Conservation (phyloP, 2,329 filamentous ascomycete genomes). For the Cladophialophora chaetospira region DNA sequence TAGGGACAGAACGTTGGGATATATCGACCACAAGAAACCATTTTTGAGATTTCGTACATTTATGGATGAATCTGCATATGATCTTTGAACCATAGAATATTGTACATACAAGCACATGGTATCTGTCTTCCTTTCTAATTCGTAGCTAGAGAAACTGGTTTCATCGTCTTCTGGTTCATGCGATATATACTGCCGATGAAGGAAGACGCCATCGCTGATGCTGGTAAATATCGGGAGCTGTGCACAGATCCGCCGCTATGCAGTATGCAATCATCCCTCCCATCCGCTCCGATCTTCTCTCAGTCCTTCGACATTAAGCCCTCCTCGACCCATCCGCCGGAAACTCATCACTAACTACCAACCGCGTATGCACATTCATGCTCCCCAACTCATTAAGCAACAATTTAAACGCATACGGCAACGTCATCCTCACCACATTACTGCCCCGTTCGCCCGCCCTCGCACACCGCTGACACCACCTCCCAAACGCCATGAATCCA, state of each 20-base stretch:
- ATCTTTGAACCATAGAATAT: too few species aligned
- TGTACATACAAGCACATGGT: too few species aligned
- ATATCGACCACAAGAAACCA: too few species aligned
- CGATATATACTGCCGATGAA: too few species aligned
- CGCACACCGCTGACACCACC: conserved; percentile 86
- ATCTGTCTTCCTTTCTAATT: too few species aligned
- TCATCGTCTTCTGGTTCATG: too few species aligned
- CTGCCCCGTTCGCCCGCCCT: conserved; percentile 65
- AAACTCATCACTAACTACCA: conserved; percentile 94
- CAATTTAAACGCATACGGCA: conserved; percentile 96
- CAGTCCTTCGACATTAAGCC: conserved; percentile 8
- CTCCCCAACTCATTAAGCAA: conserved; percentile 93
- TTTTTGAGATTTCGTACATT: too few species aligned
- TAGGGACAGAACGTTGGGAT: too few species aligned
- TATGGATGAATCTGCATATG: too few species aligned
- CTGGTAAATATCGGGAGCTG: background rate
- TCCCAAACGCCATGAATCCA: conserved; percentile 91
- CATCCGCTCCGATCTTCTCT: background rate
- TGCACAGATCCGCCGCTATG: background rate
- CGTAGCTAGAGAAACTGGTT: too few species aligned
- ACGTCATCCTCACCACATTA: conserved; percentile 86
- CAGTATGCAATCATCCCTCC: background rate
- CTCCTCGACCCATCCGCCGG: conserved; percentile 49
- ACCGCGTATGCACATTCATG: conserved; percentile 95
- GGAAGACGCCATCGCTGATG: conserved; percentile 8